Percentiles rank a stretch among this genome's conserved stretches.
Conservation (phyloP, 345 rosid genomes). For the Ricinus communis region DNA sequence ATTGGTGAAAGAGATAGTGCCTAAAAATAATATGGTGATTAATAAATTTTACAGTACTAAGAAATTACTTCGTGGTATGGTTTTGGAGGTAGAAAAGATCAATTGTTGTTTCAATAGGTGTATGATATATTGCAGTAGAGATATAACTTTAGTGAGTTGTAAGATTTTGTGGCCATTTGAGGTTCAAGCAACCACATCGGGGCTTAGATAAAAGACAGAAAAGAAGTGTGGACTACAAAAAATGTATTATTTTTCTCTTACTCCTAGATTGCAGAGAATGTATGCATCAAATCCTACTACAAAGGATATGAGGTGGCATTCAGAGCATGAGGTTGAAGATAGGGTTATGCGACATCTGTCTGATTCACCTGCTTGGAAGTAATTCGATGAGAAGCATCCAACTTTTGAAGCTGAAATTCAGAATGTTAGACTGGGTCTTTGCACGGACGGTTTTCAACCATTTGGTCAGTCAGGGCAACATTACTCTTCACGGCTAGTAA, state of each 20-base stretch:
- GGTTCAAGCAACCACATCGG: too few relatives aligned
- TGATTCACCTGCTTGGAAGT: conserved; percentile 1
- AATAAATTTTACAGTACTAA: too few relatives aligned
- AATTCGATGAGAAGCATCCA: neutral
- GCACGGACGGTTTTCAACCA: neutral
- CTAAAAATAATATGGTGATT: too few relatives aligned
- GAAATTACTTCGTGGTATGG: too few relatives aligned
- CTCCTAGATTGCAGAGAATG: neutral
- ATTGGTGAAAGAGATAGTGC: too few relatives aligned
- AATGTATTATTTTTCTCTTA: neutral
- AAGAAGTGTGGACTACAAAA: neutral
- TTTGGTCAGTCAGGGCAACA: neutral
- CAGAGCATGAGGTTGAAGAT: neutral
- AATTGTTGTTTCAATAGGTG: too few relatives aligned
- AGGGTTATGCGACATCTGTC: neutral
- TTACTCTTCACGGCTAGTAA: conserved; percentile 4
- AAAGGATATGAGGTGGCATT: conserved; percentile 12
- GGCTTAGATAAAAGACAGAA: too few relatives aligned
- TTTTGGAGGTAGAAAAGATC: too few relatives aligned
- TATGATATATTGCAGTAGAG: too few relatives aligned
- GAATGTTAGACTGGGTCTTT: conserved; percentile 5
- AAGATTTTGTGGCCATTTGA: too few relatives aligned
- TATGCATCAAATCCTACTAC: neutral
- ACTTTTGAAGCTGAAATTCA: neutral
- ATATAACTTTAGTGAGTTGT: too few relatives aligned